Conservation (phyloP, 441 rosid species). For the Populus trichocarpa region DNA sequence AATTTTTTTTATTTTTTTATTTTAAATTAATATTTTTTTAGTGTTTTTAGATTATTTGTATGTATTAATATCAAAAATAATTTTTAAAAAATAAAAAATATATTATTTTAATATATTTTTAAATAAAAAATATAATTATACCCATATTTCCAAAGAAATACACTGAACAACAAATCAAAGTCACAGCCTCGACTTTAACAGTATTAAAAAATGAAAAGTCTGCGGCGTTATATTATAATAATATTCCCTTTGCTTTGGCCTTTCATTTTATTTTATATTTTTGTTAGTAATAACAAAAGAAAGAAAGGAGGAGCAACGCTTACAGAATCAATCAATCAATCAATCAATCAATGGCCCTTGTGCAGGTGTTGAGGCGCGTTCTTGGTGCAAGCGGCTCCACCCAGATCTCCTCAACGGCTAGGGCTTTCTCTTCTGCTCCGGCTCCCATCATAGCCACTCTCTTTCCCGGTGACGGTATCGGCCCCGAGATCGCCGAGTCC, state of each 20-base stretch:
- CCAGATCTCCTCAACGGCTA: constrained; percentile 44
- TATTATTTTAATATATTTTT: too few relatives aligned
- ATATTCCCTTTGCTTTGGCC: not conserved
- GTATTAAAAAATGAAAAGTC: not conserved
- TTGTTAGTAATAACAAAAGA: not conserved
- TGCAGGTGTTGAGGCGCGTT: constrained; percentile 56
- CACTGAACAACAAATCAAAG: not conserved
- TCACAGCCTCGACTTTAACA: not conserved
- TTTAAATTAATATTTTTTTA: too few relatives aligned
- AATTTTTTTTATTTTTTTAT: too few relatives aligned
- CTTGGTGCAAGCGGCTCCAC: constrained; percentile 26
- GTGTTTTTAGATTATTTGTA: too few relatives aligned
- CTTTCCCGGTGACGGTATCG: constrained; percentile 95
- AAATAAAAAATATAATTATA: too few relatives aligned
- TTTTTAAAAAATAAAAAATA: too few relatives aligned
- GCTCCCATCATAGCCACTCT: constrained; percentile 80
- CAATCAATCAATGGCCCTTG: constrained; percentile 46
- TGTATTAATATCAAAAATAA: too few relatives aligned
- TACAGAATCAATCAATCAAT: not conserved
- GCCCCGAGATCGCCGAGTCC: constrained; percentile 94
- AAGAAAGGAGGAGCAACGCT: not conserved
- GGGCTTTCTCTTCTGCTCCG: constrained; percentile 51
- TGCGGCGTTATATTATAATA: not conserved
- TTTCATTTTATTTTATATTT: not conserved
- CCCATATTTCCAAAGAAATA: too few relatives aligned